Evolutionary conservation across 768 basidiomycete species (phyloP).

Genomic region (Russula griseocarnosa): DNA sequence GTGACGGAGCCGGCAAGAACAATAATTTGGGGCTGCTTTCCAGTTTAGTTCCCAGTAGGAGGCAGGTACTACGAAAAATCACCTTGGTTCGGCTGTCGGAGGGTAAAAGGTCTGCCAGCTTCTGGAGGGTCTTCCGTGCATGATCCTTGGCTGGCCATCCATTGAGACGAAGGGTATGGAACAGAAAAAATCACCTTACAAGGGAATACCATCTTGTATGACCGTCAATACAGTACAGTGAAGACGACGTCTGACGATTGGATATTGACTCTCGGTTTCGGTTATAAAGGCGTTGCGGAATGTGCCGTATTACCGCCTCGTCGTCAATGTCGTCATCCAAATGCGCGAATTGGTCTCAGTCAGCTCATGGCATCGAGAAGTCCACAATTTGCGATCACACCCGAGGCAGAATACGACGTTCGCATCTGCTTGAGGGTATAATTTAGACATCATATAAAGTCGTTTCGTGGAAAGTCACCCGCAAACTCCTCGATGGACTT

Average conservation of each 20-base stretch:
- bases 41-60: not conserved
- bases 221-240: not conserved
- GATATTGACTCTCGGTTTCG: too few relatives aligned
- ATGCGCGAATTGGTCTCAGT: too few relatives aligned
- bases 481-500: too few relatives aligned
- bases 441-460: too few relatives aligned
- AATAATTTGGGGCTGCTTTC: constrained; percentile 59
- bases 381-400: too few relatives aligned
- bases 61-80: constrained; percentile 11
- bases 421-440: too few relatives aligned
- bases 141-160: constrained; percentile 47
- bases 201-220: constrained; percentile 6
- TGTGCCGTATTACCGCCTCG: not conserved
- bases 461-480: too few relatives aligned
- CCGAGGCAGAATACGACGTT: too few relatives aligned
- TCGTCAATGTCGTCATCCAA: too few relatives aligned
- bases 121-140: constrained; percentile 48
- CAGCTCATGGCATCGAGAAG: too few relatives aligned
- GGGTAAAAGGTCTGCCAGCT: constrained; percentile 50
- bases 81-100: constrained; percentile 52
- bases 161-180: not conserved
- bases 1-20: constrained; percentile 62
- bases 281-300: not conserved
- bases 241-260: not conserved
- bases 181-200: not conserved